Base-by-base conservation (phyloP, 1,284 basidiomycete genomes). In the Fomitopsis betulina region DNA sequence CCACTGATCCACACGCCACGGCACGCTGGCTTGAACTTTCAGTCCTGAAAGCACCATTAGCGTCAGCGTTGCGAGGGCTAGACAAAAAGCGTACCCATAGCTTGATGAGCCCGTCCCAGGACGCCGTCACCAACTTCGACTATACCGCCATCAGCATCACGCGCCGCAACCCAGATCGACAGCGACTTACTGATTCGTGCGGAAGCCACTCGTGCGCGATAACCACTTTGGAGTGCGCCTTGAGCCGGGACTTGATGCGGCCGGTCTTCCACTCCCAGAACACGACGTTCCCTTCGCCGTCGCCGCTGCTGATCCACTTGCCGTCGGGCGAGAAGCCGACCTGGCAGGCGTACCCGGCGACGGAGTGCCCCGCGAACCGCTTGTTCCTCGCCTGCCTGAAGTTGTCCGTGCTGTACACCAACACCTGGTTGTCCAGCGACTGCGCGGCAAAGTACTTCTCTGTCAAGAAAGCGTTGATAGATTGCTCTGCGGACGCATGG, bases 191-290 rank as follows among this genome's bases (percentile, higher is more conserved):
- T 58, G 92, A 89, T 73, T 99, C 97, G 72, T 99, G 96, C 55
- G 96, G 96, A 64, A 99, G 76, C 97, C 97, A 99, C 67, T 92
- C 93, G 70, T 99, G 97, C 45, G 93, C 86, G 67, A 99, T 97
- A 53, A 99, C 92, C 9, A 98, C 96, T 76, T 98, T 94, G 42
- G 84, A 87, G 73, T 99, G 97, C 6, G 93, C 93, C 59, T 87
- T 85, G 58, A 99, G 75, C 49, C 94, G 79, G 62, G 93, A 96
- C 73, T 94, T 91, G 71, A 99, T 93, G 63, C 91, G 86, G 3
- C 94, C 91, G n/a, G 88, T 94, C 78, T 98, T 99, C 94, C 94
- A 99, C 75, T 99, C 97, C 97, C 96, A 99, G 74, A 98, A 97
- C 15, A 98, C 93, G 47, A 99, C 81, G 72, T 97, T 95, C 1